Evolutionary conservation across 495 filamentous ascomycete genomes (phyloP), one percentile per base, ranked within the genome.

Genomic region (Aspergillus ellipticus): DNA sequence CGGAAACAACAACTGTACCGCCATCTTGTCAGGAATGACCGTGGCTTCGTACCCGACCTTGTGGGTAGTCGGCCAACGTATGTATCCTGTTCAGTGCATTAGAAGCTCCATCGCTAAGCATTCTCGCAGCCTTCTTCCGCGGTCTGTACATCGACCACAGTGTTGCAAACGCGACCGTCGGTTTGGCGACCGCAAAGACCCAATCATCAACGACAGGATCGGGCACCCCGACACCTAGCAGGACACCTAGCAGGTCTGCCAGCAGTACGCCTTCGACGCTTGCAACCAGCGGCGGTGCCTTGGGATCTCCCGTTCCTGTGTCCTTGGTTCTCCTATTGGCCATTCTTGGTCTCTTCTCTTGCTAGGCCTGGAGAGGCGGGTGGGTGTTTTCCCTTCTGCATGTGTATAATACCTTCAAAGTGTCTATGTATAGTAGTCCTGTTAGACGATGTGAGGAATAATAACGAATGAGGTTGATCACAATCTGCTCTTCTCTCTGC

Each of bases 1-100:
- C 28, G 56, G 56, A 39, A 47, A 58, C 33, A 58, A 58, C 39
- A 58, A 58, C 20, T 58, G 56, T 26, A 54, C 56, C 10, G 56
- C 56, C 7, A 16, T 54, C 10, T n/a, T 58, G 2, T 58, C 50
- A 8, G 56, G 56, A 6, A 49, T 39, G 10, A 48, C 9, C 9
- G 50, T 16, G 6, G n/a, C 47, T 1, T 17, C 39, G 4, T 24
- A 39, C 8, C 41, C 42, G 15, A 47, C 26, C 10, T 26, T 58
- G 21, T 58, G 56, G 56, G 50, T 58, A 6, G 51, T 54, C 28
- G 56, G 56, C 8, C 56, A 58, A 26, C 37, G 56, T 58, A 35
- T 35, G 56, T 51, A 4, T 21, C 26, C 26, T 13, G 10, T 26
- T 22, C 5, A n/a, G n/a, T n/a, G 7, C 26, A 41, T 37, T 26